phyloP scores from a whole-genome alignment of 2,329 filamentous ascomycete species.

The Albifimbria verrucaria region DNA sequence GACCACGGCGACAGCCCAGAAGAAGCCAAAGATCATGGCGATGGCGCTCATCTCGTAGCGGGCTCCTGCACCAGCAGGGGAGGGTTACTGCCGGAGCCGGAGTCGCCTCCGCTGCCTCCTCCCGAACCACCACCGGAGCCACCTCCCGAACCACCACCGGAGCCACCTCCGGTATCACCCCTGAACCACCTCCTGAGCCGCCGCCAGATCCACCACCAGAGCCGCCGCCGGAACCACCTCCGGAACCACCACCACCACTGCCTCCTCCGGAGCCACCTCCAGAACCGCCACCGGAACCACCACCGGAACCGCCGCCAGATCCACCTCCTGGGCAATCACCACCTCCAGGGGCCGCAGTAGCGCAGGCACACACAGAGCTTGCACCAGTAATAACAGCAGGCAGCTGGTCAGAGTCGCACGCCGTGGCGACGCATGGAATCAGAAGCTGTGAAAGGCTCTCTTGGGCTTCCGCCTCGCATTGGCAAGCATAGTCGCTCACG shows the following conservation, averaged over 20 bases:
- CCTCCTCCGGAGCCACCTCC: neutral
- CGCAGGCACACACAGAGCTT: slow-evolving; percentile 16
- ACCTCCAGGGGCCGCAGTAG: slow-evolving; percentile 6
- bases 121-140: neutral
- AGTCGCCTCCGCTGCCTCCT: slow-evolving; percentile 5
- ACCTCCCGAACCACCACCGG: slow-evolving; percentile 2
- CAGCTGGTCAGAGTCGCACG: slow-evolving; percentile 18
- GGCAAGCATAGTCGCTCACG: slow-evolving; percentile 22
- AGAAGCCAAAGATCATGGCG: slow-evolving; percentile 17
- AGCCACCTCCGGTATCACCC: neutral
- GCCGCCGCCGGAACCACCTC: neutral
- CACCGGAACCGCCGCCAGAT: neutral
- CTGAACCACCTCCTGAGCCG: neutral
- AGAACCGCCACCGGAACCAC: neutral
- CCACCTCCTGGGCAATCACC: slow-evolving; percentile 1
- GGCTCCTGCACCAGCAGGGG: slow-evolving; percentile 12
- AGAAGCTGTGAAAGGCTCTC: slow-evolving; percentile 18
- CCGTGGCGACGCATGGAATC: slow-evolving; percentile 23
- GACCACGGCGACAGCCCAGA: slow-evolving; percentile 18
- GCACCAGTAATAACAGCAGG: slow-evolving; percentile 23
- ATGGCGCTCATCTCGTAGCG: slow-evolving; percentile 19
- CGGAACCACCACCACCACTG: neutral
- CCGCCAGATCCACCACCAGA: neutral
- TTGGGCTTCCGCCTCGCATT: slow-evolving; percentile 20
- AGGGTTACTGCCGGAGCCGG: no score